Conservation (phyloP, 345 rosid species). For the Eucalyptus sp. region DNA sequence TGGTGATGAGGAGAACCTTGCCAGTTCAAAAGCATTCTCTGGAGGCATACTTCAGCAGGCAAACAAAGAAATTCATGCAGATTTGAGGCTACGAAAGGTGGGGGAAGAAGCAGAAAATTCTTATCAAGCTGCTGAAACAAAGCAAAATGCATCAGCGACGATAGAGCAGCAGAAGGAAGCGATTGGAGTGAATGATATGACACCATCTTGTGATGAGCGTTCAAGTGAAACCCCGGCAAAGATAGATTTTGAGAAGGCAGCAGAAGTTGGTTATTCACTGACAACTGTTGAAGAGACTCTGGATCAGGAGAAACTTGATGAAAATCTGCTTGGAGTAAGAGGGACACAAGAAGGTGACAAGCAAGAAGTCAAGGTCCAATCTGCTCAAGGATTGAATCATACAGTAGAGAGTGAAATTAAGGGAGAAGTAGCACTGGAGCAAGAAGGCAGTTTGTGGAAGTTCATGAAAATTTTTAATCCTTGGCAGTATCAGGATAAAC, state of each 20-base stretch:
- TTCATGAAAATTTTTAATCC: background rate
- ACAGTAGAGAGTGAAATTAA: slow-evolving; percentile 21
- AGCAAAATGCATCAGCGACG: background rate
- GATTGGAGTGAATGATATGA: slow-evolving; percentile 19
- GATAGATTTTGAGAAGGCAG: slow-evolving; percentile 14
- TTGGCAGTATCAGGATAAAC: background rate
- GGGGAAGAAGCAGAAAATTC: slow-evolving; percentile 9
- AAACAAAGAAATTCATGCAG: slow-evolving; percentile 5
- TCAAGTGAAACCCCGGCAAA: slow-evolving; percentile 10
- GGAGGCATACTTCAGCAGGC: background rate
- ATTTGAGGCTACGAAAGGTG: slow-evolving; percentile 16
- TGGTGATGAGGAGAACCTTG: slow-evolving; percentile 1
- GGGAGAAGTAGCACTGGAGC: slow-evolving; percentile 1
- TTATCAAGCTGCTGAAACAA: background rate
- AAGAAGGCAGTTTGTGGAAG: background rate
- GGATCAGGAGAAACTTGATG: slow-evolving; percentile 4
- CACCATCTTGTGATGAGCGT: background rate
- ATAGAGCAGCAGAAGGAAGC: slow-evolving; percentile 8
- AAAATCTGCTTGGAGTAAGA: slow-evolving; percentile 11
- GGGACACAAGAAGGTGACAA: slow-evolving; percentile 11
- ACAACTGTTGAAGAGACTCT: slow-evolving; percentile 17
- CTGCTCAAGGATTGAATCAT: slow-evolving; percentile 8
- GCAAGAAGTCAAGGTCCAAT: background rate
- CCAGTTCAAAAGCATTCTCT: background rate
- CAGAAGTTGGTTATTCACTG: slow-evolving; percentile 9